These are phyloP conservation scores for Avena eriantha DNA, from an alignment of 176 grass and related monocot genomes.

Conservation along the genomic window DNA sequence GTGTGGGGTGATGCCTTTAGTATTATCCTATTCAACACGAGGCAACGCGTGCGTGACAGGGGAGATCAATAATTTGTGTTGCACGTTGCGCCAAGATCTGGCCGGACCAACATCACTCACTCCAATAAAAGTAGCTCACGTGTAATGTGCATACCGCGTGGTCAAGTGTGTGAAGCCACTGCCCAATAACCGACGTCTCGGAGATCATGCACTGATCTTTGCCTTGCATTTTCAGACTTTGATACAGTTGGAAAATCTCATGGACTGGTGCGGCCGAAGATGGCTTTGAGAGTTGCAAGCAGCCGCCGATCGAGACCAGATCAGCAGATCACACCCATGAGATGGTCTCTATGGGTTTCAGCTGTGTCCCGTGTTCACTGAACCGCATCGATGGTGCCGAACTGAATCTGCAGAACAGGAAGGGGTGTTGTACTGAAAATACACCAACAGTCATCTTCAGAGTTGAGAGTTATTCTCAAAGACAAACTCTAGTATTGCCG, in stretches of 20 bases:
- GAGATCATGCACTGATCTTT: neutral
- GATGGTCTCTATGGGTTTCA: neutral
- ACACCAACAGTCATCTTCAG: neutral
- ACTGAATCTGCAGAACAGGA: neutral
- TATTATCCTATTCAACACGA: conserved; percentile 10
- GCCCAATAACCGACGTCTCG: neutral
- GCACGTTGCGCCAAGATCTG: neutral
- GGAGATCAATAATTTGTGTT: conserved; percentile 4
- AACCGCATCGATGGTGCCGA: neutral
- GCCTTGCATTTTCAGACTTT: conserved; percentile 28
- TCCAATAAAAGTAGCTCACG: neutral
- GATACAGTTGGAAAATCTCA: conserved; percentile 24
- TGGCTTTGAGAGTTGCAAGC: neutral
- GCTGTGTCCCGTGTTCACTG: neutral
- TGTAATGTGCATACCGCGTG: neutral
- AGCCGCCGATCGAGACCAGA: neutral
- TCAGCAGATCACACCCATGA: neutral
- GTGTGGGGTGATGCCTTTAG: neutral
- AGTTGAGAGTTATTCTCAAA: neutral
- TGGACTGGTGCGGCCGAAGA: neutral
- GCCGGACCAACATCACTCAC: neutral
- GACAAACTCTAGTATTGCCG: neutral
- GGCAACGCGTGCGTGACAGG: conserved; percentile 19
- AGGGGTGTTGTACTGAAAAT: too few relatives aligned
- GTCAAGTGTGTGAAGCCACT: neutral